Conservation (phyloP, 1,139 yeast genomes). For the Tardiomyces depauwii region DNA sequence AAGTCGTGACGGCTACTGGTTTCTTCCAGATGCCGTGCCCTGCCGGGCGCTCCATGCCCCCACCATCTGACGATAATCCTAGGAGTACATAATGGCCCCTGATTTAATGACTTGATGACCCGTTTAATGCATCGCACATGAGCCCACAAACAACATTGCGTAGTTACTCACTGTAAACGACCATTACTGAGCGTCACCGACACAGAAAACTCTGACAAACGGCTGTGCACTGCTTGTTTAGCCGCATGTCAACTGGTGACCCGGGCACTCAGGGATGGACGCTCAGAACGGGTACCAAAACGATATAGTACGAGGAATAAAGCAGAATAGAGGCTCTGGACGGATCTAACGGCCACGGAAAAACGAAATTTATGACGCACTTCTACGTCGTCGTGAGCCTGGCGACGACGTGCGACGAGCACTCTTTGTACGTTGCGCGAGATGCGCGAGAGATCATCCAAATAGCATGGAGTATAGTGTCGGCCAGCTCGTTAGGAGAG, state of each 20-base stretch:
- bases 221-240: background rate
- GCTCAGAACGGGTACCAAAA: background rate
- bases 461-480: conserved; percentile 50
- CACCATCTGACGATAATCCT: no score
- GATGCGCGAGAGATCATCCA: conserved; percentile 60
- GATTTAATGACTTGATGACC: no score
- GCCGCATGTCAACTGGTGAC: no score
- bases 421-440: conserved; percentile 43
- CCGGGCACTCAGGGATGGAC: no score
- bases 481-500: conserved; percentile 25
- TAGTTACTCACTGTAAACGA: no score
- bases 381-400: conserved; percentile 52
- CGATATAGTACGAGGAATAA: background rate
- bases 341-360: no score
- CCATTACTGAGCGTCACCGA: background rate
- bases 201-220: background rate
- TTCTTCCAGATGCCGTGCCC: no score
- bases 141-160: no score
- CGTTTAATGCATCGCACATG: no score
- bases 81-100: no score
- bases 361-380: conserved; percentile 37
- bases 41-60: no score
- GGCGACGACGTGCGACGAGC: conserved; percentile 61
- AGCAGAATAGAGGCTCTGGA: background rate
- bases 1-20: no score